Evolutionary conservation across 192 early-diverging fungal genomes (phyloP).

Genomic region (Rhizophagus clarus): DNA sequence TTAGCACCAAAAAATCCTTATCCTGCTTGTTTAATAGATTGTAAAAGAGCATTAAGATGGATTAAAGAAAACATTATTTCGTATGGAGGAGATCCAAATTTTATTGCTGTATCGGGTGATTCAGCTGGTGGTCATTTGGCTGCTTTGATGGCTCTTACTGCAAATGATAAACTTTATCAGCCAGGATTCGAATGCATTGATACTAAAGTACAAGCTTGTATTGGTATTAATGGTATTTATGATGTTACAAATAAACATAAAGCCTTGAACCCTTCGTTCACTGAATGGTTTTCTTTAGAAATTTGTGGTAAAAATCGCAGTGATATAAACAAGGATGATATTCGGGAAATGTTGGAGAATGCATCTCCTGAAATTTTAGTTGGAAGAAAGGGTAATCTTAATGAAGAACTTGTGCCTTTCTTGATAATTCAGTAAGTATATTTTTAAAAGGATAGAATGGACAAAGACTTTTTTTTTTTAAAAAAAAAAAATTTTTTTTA

Average conservation of each 20-base stretch:
- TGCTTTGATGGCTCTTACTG: constrained; percentile 52
- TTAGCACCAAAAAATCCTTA: constrained; percentile 50
- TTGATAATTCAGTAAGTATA: constrained; percentile 45
- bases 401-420: constrained; percentile 34
- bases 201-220: constrained; percentile 57
- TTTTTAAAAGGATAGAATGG: background rate
- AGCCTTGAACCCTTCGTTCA: background rate
- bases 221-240: constrained; percentile 50
- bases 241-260: constrained; percentile 45
- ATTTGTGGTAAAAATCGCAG: constrained; percentile 33
- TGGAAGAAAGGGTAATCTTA: background rate
- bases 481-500: background rate
- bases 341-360: constrained; percentile 45
- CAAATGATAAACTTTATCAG: constrained; percentile 46
- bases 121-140: constrained; percentile 63
- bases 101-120: constrained; percentile 56
- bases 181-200: constrained; percentile 59
- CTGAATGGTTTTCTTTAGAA: background rate
- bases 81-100: constrained; percentile 68
- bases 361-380: constrained; percentile 30
- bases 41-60: constrained; percentile 72
- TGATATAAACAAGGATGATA: constrained; percentile 42
- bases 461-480: background rate
- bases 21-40: constrained; percentile 62
- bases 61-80: constrained; percentile 55